Conservation (phyloP, 106 monocot species). For the Xerophyta viscosa region DNA sequence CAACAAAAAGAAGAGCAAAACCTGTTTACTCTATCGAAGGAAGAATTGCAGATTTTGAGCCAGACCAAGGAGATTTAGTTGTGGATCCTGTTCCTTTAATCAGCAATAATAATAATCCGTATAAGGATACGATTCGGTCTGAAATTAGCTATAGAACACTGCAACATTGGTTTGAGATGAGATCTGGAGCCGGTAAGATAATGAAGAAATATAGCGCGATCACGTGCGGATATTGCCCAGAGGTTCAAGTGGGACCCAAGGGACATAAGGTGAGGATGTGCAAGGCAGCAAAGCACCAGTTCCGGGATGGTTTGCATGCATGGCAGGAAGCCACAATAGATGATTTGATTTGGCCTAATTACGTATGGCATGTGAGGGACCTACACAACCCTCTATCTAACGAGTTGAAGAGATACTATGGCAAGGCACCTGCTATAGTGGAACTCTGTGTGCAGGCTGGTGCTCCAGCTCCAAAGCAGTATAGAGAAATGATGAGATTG, state of each 20-base stretch:
- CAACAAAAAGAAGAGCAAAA: constrained; percentile 44
- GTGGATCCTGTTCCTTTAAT: not conserved
- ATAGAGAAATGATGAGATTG: constrained; percentile 61
- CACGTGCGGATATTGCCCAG: constrained; percentile 80
- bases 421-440: constrained; percentile 67
- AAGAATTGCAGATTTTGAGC: constrained; percentile 67
- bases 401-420: constrained; percentile 72
- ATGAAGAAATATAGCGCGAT: constrained; percentile 59
- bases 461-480: constrained; percentile 35
- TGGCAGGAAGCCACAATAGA: constrained; percentile 76
- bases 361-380: constrained; percentile 60
- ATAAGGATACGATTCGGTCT: constrained; percentile 11
- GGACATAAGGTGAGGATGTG: constrained; percentile 89
- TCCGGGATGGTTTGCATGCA: constrained; percentile 63
- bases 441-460: constrained; percentile 76
- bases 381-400: constrained; percentile 29
- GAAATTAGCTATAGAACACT: constrained; percentile 29
- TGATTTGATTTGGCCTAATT: constrained; percentile 53
- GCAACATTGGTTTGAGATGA: constrained; percentile 50
- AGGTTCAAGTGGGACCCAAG: constrained; percentile 80
- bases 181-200: constrained; percentile 37
- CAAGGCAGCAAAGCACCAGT: constrained; percentile 57
- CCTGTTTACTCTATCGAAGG: constrained; percentile 83
- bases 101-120: not conserved
- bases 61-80: constrained; percentile 8